A percentile compares a stretch with the other conserved stretches of the same genome.
phyloP scores from a whole-genome alignment of 2,329 filamentous ascomycete genomes.

The Monilinia polystroma region DNA sequence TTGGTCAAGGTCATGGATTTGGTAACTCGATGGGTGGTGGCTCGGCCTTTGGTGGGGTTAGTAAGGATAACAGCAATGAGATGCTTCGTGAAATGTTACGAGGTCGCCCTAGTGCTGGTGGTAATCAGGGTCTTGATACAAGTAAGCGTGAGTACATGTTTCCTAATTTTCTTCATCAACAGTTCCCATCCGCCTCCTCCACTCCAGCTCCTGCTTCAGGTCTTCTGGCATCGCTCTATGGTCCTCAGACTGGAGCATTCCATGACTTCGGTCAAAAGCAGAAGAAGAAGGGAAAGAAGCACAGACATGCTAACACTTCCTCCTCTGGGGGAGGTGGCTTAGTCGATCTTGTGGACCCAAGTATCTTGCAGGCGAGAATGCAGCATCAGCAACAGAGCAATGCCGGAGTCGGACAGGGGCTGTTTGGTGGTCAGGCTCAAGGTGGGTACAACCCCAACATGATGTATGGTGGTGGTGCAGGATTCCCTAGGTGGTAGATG shows the following conservation, averaged over 20 bases:
- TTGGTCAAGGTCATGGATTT: slow-evolving; percentile 84
- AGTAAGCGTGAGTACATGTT: slow-evolving; percentile 99
- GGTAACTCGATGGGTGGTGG: slow-evolving; percentile 62
- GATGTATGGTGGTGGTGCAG: slow-evolving; percentile 64
- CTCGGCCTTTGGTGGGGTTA: slow-evolving; percentile 58
- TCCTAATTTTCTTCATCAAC: slow-evolving; percentile 86
- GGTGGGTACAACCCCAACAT: slow-evolving; percentile 90
- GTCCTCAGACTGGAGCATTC: slow-evolving; percentile 78
- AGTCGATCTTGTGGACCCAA: slow-evolving; percentile 99
- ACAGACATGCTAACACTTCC: slow-evolving; percentile 99
- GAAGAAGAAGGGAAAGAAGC: slow-evolving; percentile 99
- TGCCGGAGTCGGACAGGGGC: slow-evolving; percentile 81
- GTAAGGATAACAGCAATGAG: slow-evolving; percentile 72
- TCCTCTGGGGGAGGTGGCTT: slow-evolving; percentile 98
- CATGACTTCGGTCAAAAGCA: slow-evolving; percentile 94
- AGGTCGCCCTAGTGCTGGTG: slow-evolving; percentile 60
- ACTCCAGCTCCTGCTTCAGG: slow-evolving; percentile 85
- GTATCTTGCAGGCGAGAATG: slow-evolving; percentile 97
- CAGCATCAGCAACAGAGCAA: slow-evolving; percentile 82
- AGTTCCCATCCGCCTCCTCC: slow-evolving; percentile 78
- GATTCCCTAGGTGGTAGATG: slow-evolving; percentile 62
- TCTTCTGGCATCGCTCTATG: slow-evolving; percentile 90
- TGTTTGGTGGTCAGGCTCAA: slow-evolving; percentile 86
- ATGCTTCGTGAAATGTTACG: slow-evolving; percentile 81
- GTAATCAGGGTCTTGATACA: slow-evolving; percentile 74